Evolutionary conservation across 2,329 filamentous ascomycete genomes (phyloP).

Genomic region (Colletotrichum liaoningense): DNA sequence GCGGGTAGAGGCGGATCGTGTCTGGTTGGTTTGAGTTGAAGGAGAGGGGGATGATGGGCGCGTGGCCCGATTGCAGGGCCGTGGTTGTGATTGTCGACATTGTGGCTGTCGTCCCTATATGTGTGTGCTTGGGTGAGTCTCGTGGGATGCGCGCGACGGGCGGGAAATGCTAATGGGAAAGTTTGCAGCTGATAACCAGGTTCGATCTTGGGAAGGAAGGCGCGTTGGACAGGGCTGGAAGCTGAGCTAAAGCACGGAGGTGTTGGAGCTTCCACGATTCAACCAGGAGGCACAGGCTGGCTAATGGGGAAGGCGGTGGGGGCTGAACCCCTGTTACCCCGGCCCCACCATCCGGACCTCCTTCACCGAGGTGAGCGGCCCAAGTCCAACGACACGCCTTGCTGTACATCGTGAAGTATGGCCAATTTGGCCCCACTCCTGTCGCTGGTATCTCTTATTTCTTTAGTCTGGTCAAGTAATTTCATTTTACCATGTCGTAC

Average conservation of each 20-base stretch:
- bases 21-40: slow-evolving; percentile 92
- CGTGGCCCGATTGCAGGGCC: slow-evolving; percentile 80
- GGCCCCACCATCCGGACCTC: neutral
- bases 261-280: slow-evolving; percentile 14
- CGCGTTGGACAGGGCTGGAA: slow-evolving; percentile 10
- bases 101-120: slow-evolving; percentile 32
- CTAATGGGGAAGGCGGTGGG: slow-evolving; percentile 1
- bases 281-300: neutral
- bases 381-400: neutral
- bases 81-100: slow-evolving; percentile 90
- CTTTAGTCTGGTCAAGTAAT: too few relatives aligned
- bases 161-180: neutral
- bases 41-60: slow-evolving; percentile 81
- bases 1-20: slow-evolving; percentile 90
- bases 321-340: neutral
- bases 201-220: neutral
- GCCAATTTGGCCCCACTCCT: too few relatives aligned
- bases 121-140: neutral
- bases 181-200: neutral
- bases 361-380: slow-evolving; percentile 5
- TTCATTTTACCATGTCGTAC: too few relatives aligned
- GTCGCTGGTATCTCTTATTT: too few relatives aligned
- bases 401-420: neutral
- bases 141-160: neutral
- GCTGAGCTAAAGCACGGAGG: slow-evolving; percentile 5